A percentile compares a stretch with the other conserved stretches of the same genome.
Conservation (phyloP, 768 basidiomycete species). For the Gloeopeniophorella convolvens region DNA sequence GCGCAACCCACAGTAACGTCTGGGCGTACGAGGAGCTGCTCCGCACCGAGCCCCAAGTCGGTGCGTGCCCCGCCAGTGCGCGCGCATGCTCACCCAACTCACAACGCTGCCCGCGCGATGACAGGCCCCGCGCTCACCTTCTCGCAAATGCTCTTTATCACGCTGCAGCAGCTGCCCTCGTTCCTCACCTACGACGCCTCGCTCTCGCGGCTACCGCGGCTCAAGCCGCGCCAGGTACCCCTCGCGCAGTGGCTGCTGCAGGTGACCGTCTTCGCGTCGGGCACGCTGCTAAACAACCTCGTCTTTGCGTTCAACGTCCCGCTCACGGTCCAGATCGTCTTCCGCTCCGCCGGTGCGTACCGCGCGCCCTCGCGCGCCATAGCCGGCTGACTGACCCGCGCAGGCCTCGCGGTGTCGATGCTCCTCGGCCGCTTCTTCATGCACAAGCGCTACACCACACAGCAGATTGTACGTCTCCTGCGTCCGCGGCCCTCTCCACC, state of each 20-base stretch:
- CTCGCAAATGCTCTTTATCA: slow-evolving; percentile 77
- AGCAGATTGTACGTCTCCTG: slow-evolving; percentile 5
- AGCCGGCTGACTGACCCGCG: background rate
- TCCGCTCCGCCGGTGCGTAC: slow-evolving; percentile 68
- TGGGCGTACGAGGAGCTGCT: slow-evolving; percentile 73
- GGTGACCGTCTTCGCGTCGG: slow-evolving; percentile 58
- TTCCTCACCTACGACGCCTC: slow-evolving; percentile 39
- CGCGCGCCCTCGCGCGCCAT: slow-evolving; percentile 9
- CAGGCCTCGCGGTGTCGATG: slow-evolving; percentile 21
- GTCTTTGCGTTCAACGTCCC: slow-evolving; percentile 74
- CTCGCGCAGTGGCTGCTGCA: slow-evolving; percentile 61
- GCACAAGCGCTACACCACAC: slow-evolving; percentile 12
- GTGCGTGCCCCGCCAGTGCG: slow-evolving; percentile 31
- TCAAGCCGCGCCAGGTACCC: slow-evolving; percentile 66
- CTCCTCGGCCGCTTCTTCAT: slow-evolving; percentile 17
- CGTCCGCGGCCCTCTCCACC: background rate
- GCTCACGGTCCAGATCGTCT: slow-evolving; percentile 74
- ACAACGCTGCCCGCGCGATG: background rate
- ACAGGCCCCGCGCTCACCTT: slow-evolving; percentile 79
- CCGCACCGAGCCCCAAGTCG: slow-evolving; percentile 59
- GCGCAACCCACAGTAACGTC: slow-evolving; percentile 49
- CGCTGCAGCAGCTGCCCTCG: slow-evolving; percentile 55
- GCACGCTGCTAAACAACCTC: slow-evolving; percentile 75
- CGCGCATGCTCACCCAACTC: slow-evolving; percentile 1
- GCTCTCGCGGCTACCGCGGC: slow-evolving; percentile 35